These are phyloP conservation scores for Trichoderma semiorbis DNA, from an alignment of 2,329 filamentous ascomycete genomes.

Conservation along the genomic window DNA sequence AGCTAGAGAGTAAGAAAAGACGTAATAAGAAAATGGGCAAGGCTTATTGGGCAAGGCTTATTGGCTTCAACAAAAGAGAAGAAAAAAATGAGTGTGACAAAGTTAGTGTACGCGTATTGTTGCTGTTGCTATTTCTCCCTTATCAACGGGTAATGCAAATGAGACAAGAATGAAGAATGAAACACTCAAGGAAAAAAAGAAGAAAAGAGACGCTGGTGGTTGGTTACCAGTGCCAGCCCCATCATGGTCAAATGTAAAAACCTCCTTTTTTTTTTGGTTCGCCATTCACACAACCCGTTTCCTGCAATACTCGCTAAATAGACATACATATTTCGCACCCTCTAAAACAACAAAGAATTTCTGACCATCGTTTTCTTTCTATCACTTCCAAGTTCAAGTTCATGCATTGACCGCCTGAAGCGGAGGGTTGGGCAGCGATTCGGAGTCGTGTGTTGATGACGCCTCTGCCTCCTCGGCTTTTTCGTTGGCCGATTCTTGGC, in stretches of 20 bases:
- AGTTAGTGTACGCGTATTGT: neutral
- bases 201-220: neutral
- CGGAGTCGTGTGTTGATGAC: slow-evolving; percentile 26
- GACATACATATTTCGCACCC: slow-evolving; percentile 27
- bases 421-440: slow-evolving; percentile 30
- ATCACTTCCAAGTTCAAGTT: slow-evolving; percentile 11
- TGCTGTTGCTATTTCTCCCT: neutral
- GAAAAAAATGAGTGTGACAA: neutral
- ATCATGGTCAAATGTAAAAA: slow-evolving; percentile 4
- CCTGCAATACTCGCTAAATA: slow-evolving; percentile 24
- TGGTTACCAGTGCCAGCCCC: neutral
- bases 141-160: neutral
- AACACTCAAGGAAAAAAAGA: neutral
- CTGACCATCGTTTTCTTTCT: slow-evolving; percentile 18
- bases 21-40: neutral
- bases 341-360: slow-evolving; percentile 8
- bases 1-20: neutral
- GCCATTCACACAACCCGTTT: slow-evolving; percentile 4
- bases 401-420: slow-evolving; percentile 35
- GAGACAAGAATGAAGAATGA: neutral
- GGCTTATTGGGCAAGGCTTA: no score
- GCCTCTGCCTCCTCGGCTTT: slow-evolving; percentile 30
- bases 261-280: neutral
- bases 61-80: neutral
- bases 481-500: slow-evolving; percentile 21